A percentile compares a stretch with the other conserved stretches of the same genome.
These are phyloP conservation scores for Grosmannia clavigera DNA, from an alignment of 2,329 filamentous ascomycete species.

Conservation along the genomic window DNA sequence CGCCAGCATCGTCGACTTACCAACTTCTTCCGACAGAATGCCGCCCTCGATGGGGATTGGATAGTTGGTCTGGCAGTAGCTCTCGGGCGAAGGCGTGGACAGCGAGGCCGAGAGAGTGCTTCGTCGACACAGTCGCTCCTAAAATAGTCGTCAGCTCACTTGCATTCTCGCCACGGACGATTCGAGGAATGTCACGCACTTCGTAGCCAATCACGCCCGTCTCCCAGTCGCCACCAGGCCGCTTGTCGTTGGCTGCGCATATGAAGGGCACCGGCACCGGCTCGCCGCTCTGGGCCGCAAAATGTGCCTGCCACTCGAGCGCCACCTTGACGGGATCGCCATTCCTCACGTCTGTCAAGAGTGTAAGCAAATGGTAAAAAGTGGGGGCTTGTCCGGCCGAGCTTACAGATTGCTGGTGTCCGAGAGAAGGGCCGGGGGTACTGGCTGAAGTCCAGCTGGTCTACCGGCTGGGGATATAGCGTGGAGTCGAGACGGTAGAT, in stretches of 20 bases:
- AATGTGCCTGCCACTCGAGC: conserved; percentile 36
- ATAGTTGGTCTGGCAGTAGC: conserved; percentile 42
- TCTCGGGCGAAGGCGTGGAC: conserved; percentile 43
- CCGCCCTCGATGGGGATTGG: conserved; percentile 59
- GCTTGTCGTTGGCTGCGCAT: conserved; percentile 64
- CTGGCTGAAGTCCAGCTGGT: conserved; percentile 27
- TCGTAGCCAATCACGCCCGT: conserved; percentile 48
- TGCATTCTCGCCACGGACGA: too few relatives aligned
- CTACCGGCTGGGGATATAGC: conserved; percentile 39
- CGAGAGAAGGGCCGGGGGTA: conserved; percentile 23
- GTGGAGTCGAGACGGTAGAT: conserved; percentile 47
- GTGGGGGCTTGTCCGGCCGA: background rate
- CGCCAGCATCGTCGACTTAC: conserved; percentile 20
- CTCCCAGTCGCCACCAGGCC: conserved; percentile 72
- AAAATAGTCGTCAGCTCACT: background rate
- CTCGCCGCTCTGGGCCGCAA: conserved; percentile 25
- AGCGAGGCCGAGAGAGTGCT: conserved; percentile 62
- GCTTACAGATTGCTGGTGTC: conserved; percentile 31
- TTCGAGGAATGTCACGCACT: background rate
- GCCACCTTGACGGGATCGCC: conserved; percentile 50
- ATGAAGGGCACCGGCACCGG: conserved; percentile 48
- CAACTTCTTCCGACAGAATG: conserved; percentile 56
- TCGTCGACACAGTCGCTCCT: conserved; percentile 59
- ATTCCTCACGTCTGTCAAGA: conserved; percentile 30
- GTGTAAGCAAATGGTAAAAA: background rate